Evolutionary conservation across 805 yeast species (phyloP).

Genomic region (Metschnikowia anglica): DNA sequence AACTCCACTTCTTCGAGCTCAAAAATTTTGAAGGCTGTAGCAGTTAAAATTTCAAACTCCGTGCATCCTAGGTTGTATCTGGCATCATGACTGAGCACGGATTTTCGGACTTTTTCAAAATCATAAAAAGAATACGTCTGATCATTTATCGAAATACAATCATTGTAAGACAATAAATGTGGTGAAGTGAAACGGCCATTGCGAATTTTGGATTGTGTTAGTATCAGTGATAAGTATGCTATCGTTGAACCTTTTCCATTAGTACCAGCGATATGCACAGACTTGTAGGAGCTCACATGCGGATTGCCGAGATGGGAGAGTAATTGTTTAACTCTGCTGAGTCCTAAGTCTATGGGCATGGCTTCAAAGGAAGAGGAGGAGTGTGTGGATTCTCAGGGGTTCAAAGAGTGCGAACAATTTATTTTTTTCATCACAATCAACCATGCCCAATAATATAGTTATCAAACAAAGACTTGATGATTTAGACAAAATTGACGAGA

Average conservation of each 20-base stretch:
- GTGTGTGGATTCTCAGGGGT: no score
- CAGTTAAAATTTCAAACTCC: slow-evolving; percentile 84
- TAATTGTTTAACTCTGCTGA: slow-evolving; percentile 33
- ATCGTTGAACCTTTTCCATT: slow-evolving; percentile 96
- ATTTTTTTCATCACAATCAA: neutral
- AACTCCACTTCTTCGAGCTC: slow-evolving; percentile 55
- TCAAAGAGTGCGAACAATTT: slow-evolving; percentile 4
- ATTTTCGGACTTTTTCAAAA: slow-evolving; percentile 46
- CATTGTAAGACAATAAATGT: slow-evolving; percentile 70
- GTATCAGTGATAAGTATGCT: slow-evolving; percentile 69
- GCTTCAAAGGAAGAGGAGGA: slow-evolving; percentile 4
- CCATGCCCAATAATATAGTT: slow-evolving; percentile 23
- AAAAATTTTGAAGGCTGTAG: slow-evolving; percentile 80
- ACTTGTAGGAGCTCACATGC: slow-evolving; percentile 52
- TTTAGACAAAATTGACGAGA: slow-evolving; percentile 51
- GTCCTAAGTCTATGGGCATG: slow-evolving; percentile 37
- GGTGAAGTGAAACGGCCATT: slow-evolving; percentile 91
- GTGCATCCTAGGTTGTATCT: slow-evolving; percentile 60
- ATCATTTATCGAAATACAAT: slow-evolving; percentile 69
- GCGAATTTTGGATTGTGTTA: slow-evolving; percentile 46
- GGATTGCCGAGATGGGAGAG: slow-evolving; percentile 62
- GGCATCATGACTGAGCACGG: slow-evolving; percentile 43
- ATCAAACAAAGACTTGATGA: slow-evolving; percentile 53
- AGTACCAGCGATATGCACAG: slow-evolving; percentile 94
- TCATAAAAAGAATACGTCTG: slow-evolving; percentile 46